Evolutionary conservation across 805 yeast genomes (phyloP), one percentile per base, ranked within the genome.

Genomic region (Komagataella mondaviorum): DNA sequence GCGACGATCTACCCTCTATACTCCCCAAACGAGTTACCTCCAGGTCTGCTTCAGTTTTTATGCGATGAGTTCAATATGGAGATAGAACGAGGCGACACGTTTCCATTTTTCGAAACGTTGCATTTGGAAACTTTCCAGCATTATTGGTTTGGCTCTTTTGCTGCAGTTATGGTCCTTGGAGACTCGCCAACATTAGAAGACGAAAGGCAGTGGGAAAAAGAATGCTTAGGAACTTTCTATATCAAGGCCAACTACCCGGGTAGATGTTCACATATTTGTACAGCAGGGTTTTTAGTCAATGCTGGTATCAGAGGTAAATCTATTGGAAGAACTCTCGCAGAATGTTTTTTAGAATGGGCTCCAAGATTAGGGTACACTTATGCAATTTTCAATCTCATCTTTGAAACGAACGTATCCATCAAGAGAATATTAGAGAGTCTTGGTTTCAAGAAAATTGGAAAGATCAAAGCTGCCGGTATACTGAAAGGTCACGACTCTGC

Each of bases 21-120:
- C 53, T 76, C 79, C 24, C 72, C 81, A 0, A 74, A 74, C 23
- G 80, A 81, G 52, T 69, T 91, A 10, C 98, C 98, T 0, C 77
- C 79, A 1, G 91, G 88, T 0, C 70, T 91, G 23, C 64, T 88
- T 45, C 84, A 85, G 17, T 90, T 91, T 61, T 64, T 91, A 46
- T 80, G 91, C 55, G 97, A 90, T 63, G 98, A 93, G 66, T 87
- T 86, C 68, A 91, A 91, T 65, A 84, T 85, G 81, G 99, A 91
- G 63, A 80, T 91, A 22, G 90, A 83, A 54, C 73, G 88, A 47
- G 97, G 97, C 44, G 91, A 86, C 54, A 84, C 96, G 6, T 83
- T 78, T 62, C 90, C 97, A 2, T 85, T 86, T 63, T 85, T 88
- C 57, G 96, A 89, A 56, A 80, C 87, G 2, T 67, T 91, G 49